Evolutionary conservation across 2,329 filamentous ascomycete genomes (phyloP).

Genomic region (Colletotrichum sp.): DNA sequence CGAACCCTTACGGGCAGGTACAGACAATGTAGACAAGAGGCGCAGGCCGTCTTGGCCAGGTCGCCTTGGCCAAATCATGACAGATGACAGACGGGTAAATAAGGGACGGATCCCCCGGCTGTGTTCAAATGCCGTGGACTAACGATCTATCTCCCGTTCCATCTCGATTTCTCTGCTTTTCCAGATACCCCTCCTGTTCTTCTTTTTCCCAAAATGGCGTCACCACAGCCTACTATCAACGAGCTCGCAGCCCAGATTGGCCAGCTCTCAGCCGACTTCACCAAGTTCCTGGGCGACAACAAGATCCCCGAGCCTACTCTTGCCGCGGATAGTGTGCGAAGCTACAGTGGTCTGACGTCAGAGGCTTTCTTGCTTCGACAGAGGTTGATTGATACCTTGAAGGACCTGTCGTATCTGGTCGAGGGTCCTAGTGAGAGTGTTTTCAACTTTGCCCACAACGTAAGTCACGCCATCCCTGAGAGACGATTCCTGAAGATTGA

Average conservation of each 20-base stretch:
- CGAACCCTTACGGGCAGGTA: neutral
- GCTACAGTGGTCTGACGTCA: conserved; percentile 43
- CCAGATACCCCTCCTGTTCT: conserved; percentile 14
- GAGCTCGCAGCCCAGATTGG: conserved; percentile 49
- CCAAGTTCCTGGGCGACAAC: conserved; percentile 43
- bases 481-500: rapidly evolving
- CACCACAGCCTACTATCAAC: conserved; percentile 40
- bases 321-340: conserved; percentile 45
- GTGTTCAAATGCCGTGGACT: neutral
- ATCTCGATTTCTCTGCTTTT: neutral
- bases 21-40: neutral
- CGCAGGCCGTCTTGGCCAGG: neutral
- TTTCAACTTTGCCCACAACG: conserved; percentile 47
- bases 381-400: conserved; percentile 47
- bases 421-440: conserved; percentile 56
- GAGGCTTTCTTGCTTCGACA: conserved; percentile 50
- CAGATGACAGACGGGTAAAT: neutral
- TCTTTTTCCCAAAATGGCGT: conserved; percentile 28
- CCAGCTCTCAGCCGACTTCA: conserved; percentile 46
- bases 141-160: neutral
- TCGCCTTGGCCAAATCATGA: neutral
- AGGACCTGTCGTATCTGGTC: conserved; percentile 49
- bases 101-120: neutral
- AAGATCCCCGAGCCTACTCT: conserved; percentile 47
- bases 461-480: conserved; percentile 23